Base-by-base conservation (phyloP, 345 rosid species). In the Ceriops zippeliana region DNA sequence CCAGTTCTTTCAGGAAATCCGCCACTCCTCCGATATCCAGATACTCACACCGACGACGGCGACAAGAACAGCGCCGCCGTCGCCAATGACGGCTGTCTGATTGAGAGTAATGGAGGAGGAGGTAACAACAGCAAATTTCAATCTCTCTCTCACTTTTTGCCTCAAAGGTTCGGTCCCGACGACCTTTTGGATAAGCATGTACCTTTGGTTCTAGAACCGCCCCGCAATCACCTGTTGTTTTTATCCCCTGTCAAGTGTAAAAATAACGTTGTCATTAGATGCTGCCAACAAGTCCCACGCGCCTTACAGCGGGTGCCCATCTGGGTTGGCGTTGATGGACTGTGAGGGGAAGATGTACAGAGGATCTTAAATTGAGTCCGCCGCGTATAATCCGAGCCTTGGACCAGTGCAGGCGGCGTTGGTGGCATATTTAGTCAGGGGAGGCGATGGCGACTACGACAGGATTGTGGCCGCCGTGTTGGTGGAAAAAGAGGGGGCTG, bases 361-460 rank as follows among this genome's bases (percentile, higher is more conserved):
- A 58, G 99, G 99, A n/a, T 86, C 90, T 63, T 95, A 95, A 60
- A 81, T 72, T 85, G 99, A 95, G 74, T 95, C 99, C 5, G 99
- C 97, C 10, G 99, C 99, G 16, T 83, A 85, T 81, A 95, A 91
- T 60, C 99, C 99, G 1, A 95, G 98, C 76, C n/a, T 95, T 64
- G 96, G 98, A 1, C 99, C 98, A 5, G 82, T 87, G 19, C 99
- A 95, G 82, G 96, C 93, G 73, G 97, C 99, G 75, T 21, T 95
- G 67, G 88, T 92, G 79, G 93, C 91, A 56, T 91, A 78, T 74
- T 24, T 91, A 22, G 87, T 87, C 49, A 3, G 49, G 0, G 81
- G 87, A 0, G 85, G 87, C 3, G 96, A 96, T 21, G 93, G 84
- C 19, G 96, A 83, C 4, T 91, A 87, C 56, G 96, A 90, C 77